These are phyloP conservation scores for Aspergillus caelatus DNA, from an alignment of 2,329 filamentous ascomycete species.

Conservation along the genomic window DNA sequence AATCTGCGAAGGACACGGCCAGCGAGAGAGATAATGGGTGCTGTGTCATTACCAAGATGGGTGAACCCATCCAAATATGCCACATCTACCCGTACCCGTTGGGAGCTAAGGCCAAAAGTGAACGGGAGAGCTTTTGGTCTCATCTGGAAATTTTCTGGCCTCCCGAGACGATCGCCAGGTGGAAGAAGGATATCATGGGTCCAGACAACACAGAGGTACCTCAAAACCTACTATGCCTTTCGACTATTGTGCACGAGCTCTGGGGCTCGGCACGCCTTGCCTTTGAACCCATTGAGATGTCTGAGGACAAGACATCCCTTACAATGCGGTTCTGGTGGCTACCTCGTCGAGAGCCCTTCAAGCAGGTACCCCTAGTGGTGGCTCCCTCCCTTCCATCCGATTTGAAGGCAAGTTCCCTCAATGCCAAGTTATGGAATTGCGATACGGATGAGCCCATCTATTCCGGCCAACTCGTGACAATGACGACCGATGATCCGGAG, in stretches of 20 bases:
- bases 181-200: background rate
- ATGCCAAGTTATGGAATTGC: constrained; percentile 1
- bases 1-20: background rate
- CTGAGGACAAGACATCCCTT: constrained; percentile 4
- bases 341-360: background rate
- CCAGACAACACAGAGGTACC: background rate
- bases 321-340: constrained; percentile 7
- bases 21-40: background rate
- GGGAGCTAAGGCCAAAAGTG: background rate
- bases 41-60: background rate
- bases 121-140: background rate
- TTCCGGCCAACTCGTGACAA: background rate
- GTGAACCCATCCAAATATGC: background rate
- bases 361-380: background rate
- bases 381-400: background rate
- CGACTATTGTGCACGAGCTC: background rate
- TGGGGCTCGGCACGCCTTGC: constrained; percentile 7
- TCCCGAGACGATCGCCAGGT: background rate
- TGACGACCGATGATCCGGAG: constrained; percentile 7
- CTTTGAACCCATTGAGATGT: constrained; percentile 4
- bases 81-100: background rate
- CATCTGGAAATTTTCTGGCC: background rate
- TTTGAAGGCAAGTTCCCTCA: background rate
- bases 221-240: background rate
- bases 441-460: background rate